A percentile compares a stretch with the other conserved stretches of the same genome.
phyloP scores from a whole-genome alignment of 208 protist species.

The Porcisia deanei region DNA sequence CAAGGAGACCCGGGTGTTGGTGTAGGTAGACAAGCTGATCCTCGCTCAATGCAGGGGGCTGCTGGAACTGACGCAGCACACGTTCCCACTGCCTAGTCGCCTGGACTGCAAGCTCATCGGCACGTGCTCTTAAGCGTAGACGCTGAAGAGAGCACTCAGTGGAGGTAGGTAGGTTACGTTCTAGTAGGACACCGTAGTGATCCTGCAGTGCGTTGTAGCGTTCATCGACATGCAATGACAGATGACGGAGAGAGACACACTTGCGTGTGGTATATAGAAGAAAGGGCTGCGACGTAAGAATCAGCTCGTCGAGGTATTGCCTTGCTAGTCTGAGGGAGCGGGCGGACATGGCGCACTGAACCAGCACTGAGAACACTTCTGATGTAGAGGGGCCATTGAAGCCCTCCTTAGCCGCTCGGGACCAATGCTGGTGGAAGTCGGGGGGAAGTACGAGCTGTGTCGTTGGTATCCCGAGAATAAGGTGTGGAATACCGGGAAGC shows the following conservation, averaged over 20 bases:
- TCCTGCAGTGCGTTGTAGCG: constrained; percentile 23
- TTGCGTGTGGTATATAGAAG: constrained; percentile 48
- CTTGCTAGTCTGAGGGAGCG: constrained; percentile 13
- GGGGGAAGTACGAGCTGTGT: constrained; percentile 17
- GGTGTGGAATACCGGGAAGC: constrained; percentile 10
- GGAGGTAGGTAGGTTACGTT: background rate
- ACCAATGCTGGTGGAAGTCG: constrained; percentile 17
- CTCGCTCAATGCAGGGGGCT: constrained; percentile 15
- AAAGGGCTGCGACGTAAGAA: constrained; percentile 35
- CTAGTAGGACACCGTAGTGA: constrained; percentile 1
- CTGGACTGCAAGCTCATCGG: constrained; percentile 37
- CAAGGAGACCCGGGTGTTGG: constrained; percentile 10
- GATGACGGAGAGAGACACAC: constrained; percentile 44
- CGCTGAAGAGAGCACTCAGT: constrained; percentile 13
- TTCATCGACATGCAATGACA: constrained; percentile 38
- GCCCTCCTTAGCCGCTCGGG: background rate
- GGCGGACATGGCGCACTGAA: constrained; percentile 8
- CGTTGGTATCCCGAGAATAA: constrained; percentile 15
- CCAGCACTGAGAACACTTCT: background rate
- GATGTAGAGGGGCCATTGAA: constrained; percentile 4
- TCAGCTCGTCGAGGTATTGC: constrained; percentile 33
- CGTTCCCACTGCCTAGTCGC: constrained; percentile 23
- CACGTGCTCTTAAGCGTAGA: constrained; percentile 30
- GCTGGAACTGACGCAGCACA: constrained; percentile 13
- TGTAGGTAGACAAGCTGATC: constrained; percentile 30